Evolutionary conservation across 805 yeast species (phyloP).

Genomic region (Ogataea sp.): DNA sequence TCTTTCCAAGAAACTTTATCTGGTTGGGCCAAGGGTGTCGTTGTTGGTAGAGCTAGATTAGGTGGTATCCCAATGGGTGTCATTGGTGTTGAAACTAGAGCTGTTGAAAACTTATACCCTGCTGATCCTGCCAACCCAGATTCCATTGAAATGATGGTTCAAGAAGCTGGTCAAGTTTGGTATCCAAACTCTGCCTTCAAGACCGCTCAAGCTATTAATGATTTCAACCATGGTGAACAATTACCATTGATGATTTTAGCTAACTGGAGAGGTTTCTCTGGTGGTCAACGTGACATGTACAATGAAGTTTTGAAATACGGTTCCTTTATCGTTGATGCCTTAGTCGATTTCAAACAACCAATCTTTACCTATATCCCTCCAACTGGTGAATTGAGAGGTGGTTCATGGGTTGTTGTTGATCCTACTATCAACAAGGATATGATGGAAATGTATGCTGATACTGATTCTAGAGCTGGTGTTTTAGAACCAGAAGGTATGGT

Average conservation of each 20-base stretch:
- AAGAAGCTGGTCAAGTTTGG: constrained; percentile 99
- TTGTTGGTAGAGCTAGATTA: constrained; percentile 95
- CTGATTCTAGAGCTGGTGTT: constrained; percentile 93
- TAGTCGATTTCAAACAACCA: constrained; percentile 94
- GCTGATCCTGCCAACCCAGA: constrained; percentile 99
- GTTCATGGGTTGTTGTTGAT: constrained; percentile 99
- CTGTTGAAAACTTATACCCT: constrained; percentile 83
- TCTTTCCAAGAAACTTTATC: constrained; percentile 94
- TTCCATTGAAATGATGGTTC: constrained; percentile 78
- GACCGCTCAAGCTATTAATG: constrained; percentile 97
- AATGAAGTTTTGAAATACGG: constrained; percentile 97
- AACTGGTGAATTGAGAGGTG: constrained; percentile 97
- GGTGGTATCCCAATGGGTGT: constrained; percentile 99
- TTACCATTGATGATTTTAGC: constrained; percentile 96
- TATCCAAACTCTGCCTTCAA: constrained; percentile 98
- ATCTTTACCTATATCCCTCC: constrained; percentile 97
- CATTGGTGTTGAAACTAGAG: constrained; percentile 89
- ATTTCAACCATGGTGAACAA: constrained; percentile 97
- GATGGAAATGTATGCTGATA: constrained; percentile 99
- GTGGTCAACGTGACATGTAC: constrained; percentile 99
- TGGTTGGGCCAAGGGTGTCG: constrained; percentile 99
- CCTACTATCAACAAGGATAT: constrained; percentile 93
- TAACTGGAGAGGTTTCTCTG: constrained; percentile 99
- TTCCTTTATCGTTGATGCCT: constrained; percentile 92
- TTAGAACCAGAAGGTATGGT: constrained; percentile 99